Evolutionary conservation across 176 grass and related monocot genomes (phyloP), one percentile per base, ranked within the genome.

Genomic region (Paspalum notatum): DNA sequence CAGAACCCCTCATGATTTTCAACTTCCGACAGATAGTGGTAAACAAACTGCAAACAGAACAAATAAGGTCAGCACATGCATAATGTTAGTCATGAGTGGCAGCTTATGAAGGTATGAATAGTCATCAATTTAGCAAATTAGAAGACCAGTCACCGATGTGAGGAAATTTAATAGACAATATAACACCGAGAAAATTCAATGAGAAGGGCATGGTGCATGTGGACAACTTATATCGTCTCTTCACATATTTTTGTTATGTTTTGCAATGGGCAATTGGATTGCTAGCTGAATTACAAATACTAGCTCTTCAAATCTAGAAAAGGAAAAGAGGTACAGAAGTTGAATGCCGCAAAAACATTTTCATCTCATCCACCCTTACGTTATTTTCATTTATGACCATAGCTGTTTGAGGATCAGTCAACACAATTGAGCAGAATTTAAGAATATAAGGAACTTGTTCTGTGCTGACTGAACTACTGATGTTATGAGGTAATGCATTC

Each of bases 1-100:
- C 86, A 60, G 86, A 89, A 24, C 90, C 86, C 83, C 84, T 89
- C 90, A 92, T 92, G 25, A 92, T 92, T 79, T 83, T 92, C 69
- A 92, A 24, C 58, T 85, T 92, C 43, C 76, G 65, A 25, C 90
- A 92, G 67, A 81, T 88, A 43, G 83, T 82, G 50, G 85, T 88
- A 79, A 93, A 90, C 56, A 90, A 88, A 71, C 82, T 80, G 85
- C 64, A 80, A 66, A 45, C 32, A 21, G 22, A 68, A 71, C 13
- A 85, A 49, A 66, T 61, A 47, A 38, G 1, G 49, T 79, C 61
- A 77, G 65, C 5, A 18, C 13, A 16, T 51, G 13, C 8, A 9
- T 13, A 63, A 40, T 21, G 61, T 22, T 46, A 57, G 9, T 32
- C 2, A 20, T 21, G 4, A 24, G 20, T 12, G 21, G 51, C 49